A percentile compares a stretch with the other conserved stretches of the same genome.
Evolutionary conservation across 2,329 filamentous ascomycete species (phyloP).

Genomic region (Beauveria sp.): DNA sequence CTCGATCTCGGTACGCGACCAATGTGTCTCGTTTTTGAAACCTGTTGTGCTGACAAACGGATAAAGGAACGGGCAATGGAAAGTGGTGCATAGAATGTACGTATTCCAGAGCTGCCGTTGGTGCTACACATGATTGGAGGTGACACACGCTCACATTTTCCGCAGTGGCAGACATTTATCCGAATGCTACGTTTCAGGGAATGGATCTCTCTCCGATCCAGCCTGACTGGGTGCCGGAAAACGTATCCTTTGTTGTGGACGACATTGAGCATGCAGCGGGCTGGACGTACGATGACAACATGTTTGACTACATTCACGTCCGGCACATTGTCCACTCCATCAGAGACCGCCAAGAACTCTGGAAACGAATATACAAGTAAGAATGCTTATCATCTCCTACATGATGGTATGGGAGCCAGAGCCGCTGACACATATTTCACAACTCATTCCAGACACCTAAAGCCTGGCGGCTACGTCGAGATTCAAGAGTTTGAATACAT

Average conservation of each 20-base stretch:
- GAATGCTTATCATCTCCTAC: conserved; percentile 6
- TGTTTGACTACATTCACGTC: conserved; percentile 43
- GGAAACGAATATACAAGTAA: conserved; percentile 36
- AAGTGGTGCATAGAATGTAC: conserved; percentile 43
- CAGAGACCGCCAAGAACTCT: conserved; percentile 31
- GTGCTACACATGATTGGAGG: not conserved
- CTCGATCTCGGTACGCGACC: conserved; percentile 36
- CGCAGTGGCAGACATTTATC: conserved; percentile 41
- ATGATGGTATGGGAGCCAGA: not conserved
- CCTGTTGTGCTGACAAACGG: conserved; percentile 12
- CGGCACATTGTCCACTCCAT: conserved; percentile 40
- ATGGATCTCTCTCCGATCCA: conserved; percentile 47
- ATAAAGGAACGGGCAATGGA: conserved; percentile 32
- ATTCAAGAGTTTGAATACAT: conserved; percentile 38
- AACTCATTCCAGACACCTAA: conserved; percentile 32
- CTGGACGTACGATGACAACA: conserved; percentile 37
- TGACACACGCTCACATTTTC: not conserved
- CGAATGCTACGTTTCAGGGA: conserved; percentile 35
- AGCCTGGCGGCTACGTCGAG: conserved; percentile 45
- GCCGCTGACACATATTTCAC: not conserved
- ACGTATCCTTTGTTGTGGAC: conserved; percentile 44
- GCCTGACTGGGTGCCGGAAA: conserved; percentile 41
- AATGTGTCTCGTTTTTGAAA: conserved; percentile 1
- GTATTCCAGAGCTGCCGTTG: conserved; percentile 16
- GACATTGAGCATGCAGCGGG: conserved; percentile 44